Evolutionary conservation across 805 yeast genomes (phyloP), one percentile per base, ranked within the genome.

Genomic region (Scheffersomyces amazonensis): DNA sequence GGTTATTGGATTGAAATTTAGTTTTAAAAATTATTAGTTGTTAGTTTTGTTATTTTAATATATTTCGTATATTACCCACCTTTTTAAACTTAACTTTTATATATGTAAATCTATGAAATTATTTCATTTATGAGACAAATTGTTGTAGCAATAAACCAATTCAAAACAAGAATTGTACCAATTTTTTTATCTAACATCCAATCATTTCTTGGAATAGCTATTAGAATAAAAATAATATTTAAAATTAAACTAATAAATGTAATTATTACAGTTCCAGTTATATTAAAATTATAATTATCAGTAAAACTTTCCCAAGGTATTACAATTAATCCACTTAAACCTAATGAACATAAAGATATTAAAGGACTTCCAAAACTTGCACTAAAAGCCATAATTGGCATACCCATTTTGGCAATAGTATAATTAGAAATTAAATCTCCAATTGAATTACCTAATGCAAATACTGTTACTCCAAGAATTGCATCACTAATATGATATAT

Each of bases 291-390:
- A 39, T 48, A 50, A 2, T 53, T 53, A 22, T 39, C 24, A 0
- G 39, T 36, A 25, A 36, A 33, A n/a, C 34, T 34, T 18, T 44
- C 39, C 19, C 39, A 40, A 2, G 41, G 39, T 3, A 47, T 35
- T 4, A 52, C 25, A 5, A 61, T 22, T 23, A 87, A 43, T 0
- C 91, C 89, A 48, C 86, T 83, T 4, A 83, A 52, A 0, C 97
- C 96, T 42, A 91, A 64, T 0, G 97, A 95, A 28, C 90, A 69
- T 9, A 93, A 64, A 37, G 89, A 83, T 30, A 93, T 58, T 40
- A 91, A 62, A 0, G 98, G 98, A 1, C 96, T 88, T 0, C 97
- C 98, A 57, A 90, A 84, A 53, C 98, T 90, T 0, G 97, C 96
- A 20, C 93, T 86, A n/a, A 93, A 68, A 0, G 97, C 97, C 85